Evolutionary conservation across 2,329 filamentous ascomycete species (phyloP), one percentile per base, ranked within the genome.

Genomic region (Xylaria polymorpha): DNA sequence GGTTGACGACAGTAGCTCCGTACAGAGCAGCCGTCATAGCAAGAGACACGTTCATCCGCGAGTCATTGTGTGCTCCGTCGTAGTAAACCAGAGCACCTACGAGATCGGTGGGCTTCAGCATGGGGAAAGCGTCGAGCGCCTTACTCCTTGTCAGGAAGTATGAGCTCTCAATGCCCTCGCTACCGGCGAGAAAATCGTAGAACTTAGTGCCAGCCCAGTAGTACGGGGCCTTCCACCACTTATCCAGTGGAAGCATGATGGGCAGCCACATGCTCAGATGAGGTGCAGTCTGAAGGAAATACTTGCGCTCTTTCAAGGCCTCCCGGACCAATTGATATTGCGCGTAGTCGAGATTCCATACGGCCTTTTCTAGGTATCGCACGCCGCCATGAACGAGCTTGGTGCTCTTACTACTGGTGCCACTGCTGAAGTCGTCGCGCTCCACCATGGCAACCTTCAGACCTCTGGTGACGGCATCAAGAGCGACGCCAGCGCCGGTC

Each of bases 61-160:
- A 96, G 80, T 97, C 94, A 77, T 97, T 97, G 82, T 97, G 94
- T 37, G 92, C 93, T 74, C 94, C 94, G 82, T 97, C 93, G 79
- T 97, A 97, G 84, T 97, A 97, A 29, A 97, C 93, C 76, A 97
- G 83, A 67, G 93, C 93, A 69, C 94, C 94, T 53, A 94, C 87
- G 15, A 97, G 84, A 72, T 91, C 89, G 50, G 92, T 90, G 77
- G 89, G 91, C 82, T 93, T 94, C 73, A 97, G 81, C 93, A 97
- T 96, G 8, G 94, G 94, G 78, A 97, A 97, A 2, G 92, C 92
- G 79, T 95, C 93, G 71, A 97, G 84, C 9, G 93, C 93, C 81
- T 95, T 95, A 79, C 91, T 94, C 80, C 91, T 91, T 29, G 93
- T 94, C 77, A 97, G 83, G 79, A 97, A 97, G 82, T 97, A 97